Conservation (phyloP, 225 moss, liverwort and hornwort genomes). For the Marchantia polymorpha region DNA sequence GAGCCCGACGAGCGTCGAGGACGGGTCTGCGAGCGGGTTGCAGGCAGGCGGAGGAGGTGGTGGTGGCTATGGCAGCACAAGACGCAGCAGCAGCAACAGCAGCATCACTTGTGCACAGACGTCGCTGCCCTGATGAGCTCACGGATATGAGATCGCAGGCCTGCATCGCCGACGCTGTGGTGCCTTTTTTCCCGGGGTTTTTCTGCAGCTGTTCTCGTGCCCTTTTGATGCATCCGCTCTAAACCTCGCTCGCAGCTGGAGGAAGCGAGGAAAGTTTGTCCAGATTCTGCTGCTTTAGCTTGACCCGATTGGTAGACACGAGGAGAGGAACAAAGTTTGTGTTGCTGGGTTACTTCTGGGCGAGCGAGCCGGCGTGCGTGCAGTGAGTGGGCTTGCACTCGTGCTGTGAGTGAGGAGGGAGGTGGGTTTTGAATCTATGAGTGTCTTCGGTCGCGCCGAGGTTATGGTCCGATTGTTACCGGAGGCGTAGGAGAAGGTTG, state of each 20-base stretch:
- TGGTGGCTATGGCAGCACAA: conserved; percentile 4
- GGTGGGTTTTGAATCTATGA: too few relatives aligned
- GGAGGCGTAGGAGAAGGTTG: too few relatives aligned
- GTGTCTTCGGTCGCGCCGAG: too few relatives aligned
- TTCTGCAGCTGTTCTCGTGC: neutral
- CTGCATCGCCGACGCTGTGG: neutral
- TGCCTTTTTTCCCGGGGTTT: neutral
- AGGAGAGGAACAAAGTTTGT: too few relatives aligned
- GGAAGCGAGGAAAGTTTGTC: neutral
- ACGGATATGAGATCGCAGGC: neutral
- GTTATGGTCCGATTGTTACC: too few relatives aligned
- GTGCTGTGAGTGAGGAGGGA: too few relatives aligned
- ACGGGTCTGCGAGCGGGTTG: neutral
- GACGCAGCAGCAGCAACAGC: too few relatives aligned
- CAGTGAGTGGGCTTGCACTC: too few relatives aligned
- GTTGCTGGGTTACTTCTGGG: neutral
- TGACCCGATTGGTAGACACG: neutral
- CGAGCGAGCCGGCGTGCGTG: neutral
- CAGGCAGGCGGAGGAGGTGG: neutral
- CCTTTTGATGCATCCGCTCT: neutral
- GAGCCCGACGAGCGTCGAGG: neutral
- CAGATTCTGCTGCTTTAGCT: neutral
- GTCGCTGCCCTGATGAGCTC: neutral
- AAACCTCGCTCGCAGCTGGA: too few relatives aligned
- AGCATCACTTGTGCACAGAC: neutral